Base-by-base conservation (phyloP, 805 yeast genomes). In the Metschnikowia proteae region DNA sequence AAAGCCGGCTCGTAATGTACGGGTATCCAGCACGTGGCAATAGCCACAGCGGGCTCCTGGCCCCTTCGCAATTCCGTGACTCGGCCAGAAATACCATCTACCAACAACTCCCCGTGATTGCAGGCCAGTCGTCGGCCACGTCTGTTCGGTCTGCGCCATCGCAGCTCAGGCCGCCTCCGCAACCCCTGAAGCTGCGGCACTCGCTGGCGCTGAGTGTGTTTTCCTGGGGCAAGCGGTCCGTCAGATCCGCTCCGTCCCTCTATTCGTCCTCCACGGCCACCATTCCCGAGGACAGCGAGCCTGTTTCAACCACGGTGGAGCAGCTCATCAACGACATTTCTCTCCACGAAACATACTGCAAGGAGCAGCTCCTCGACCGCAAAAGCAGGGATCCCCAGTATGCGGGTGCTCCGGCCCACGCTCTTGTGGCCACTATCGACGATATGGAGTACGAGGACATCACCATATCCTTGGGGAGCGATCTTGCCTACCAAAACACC, bases 261-360 rank as follows among this genome's bases (percentile, higher is more conserved):
- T 72, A 71, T 53, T 68, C 74, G 28, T 61, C 66, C 40, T 64
- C 71, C 26, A 71, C 75, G 1, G 76, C 73, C 38, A 73, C 76
- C 13, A 73, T 73, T 34, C 77, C 77, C 1, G 77, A 73, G 53
- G 76, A 73, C 49, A 57, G 66, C 44, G 76, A 71, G 50, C 76
- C 73, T 5, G 59, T 71, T 1, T 60, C 71, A n/a, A 66, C 67
- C 23, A 71, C 76, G 0, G 69, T 73, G 9, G 77, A 73, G 49
- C 76, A 72, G 57, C 60, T 73, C 32, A 71, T 73, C 42, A 72
- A 71, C 52, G 76, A 72, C 55, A 65, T 72, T 6, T 67, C 62
- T 7, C 59, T 68, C 30, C 74, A 68, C 53, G 77, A 73, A 51
- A 62, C 53, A 32, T 63, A 60, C 53, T 63, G 55, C 47, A 47